Evolutionary conservation across 2,329 filamentous ascomycete species (phyloP), one percentile per base, ranked within the genome.

Genomic region (Beauveria bassiana): DNA sequence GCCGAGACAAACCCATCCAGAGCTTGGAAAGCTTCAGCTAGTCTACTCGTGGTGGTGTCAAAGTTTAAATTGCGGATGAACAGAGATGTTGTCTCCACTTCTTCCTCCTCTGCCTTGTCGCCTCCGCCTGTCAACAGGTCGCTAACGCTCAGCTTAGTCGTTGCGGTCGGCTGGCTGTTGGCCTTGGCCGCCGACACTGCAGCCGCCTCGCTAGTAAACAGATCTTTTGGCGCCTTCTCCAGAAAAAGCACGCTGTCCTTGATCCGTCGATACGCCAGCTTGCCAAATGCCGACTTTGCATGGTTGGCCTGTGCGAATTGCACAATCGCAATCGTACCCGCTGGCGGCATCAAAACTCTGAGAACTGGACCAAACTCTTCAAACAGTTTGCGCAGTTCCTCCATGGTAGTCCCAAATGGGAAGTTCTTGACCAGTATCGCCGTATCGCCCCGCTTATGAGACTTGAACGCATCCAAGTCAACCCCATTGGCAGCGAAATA

Each of bases 61-160:
- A 98, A 99, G 78, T 93, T 96, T 68, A 99, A 82, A 75, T 98
- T 98, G 70, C 92, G 89, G 67, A 99, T 88, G 74, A 95, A 98
- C 18, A 99, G 79, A 5, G 93, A 96, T n/a, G 86, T 85, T 18
- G 88, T 77, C 68, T 90, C 85, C 51, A 78, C 73, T 43, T 82
- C 77, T 54, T 82, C 77, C 56, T 85, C 79, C 61, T 86, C 80
- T 64, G 78, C 71, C 64, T 76, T 77, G 67, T 79, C 77, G 18
- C 58, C 24, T 64, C 79, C 79, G 63, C 78, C 77, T 69, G 86
- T 84, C 64, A 93, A 79, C 56, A 93, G 76, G 65, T 93, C 89
- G 56, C 83, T 81, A 34, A 85, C 84, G 62, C 86, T 90, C 54
- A 86, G 73, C 72, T 91, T 92, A 67, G 83, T 77, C 38, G 80